Base-by-base conservation (phyloP, 208 protist species). In the Trypanosoma platydactyli region DNA sequence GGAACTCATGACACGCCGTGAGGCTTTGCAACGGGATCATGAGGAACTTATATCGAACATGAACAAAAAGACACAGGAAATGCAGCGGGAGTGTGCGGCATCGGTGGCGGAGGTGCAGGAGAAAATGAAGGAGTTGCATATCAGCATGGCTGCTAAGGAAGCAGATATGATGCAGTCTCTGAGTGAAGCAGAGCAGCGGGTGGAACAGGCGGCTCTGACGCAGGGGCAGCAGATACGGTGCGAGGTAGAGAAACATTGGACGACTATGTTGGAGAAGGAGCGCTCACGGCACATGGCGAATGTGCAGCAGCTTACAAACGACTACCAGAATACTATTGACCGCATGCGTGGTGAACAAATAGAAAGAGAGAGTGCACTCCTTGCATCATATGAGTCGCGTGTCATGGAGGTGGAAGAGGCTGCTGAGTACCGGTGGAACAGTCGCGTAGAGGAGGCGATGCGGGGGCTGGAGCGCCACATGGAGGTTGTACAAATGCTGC, bases 71-170 rank as follows among this genome's bases (percentile, higher is more conserved):
- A 73, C 64, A 33, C 51, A 72, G 35, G 52, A 50, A n/a, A 46
- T 84, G 45, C 74, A 81, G 58, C 45, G 57, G 13, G 72, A 81
- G 55, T 83, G 69, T 48, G 68, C 71, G 0, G 61, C 12, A 5
- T 20, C 72, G 12, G 71, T 89, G 22, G 52, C 50, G 2, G 51
- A 42, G 20, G 57, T 77, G 29, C 79, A 83, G 42, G 49, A 40
- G 1, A 71, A 79, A 44, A 61, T 83, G 54, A 48, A 27, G 0
- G 44, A 63, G 13, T 30, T 73, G 0, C 55, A 63, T 30, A 65
- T 53, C 4, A 5, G 29, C 11, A 57, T 50, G 54, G 64, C 55
- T 9, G 56, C 55, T 6, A 61, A 55, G 44, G 70, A 76, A 22
- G 75, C 75, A 11, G 65, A 63, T 38, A 40, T 71, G 50, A 18